phyloP scores from a whole-genome alignment of 768 basidiomycete species.

The Pisolithus marmoratus region DNA sequence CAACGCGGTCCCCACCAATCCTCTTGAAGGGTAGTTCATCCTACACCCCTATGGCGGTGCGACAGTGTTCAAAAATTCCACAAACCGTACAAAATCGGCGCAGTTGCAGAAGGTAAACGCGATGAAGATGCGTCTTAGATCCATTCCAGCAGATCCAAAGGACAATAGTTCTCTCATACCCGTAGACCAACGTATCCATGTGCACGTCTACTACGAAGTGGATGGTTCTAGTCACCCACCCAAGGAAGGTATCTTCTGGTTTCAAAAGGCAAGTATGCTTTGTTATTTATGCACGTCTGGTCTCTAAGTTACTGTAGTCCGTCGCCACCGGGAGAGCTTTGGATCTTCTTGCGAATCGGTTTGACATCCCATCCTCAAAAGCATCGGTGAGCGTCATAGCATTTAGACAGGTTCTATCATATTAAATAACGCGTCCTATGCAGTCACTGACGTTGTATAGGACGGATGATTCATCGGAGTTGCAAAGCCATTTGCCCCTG shows the following conservation, averaged over 20 bases:
- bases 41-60: conserved; percentile 22
- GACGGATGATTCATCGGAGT: conserved; percentile 15
- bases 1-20: conserved; percentile 46
- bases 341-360: conserved; percentile 40
- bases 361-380: conserved; percentile 10
- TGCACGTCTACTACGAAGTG: conserved; percentile 37
- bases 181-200: conserved; percentile 52
- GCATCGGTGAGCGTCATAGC: conserved; percentile 9
- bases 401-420: not conserved
- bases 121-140: conserved; percentile 73
- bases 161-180: conserved; percentile 43
- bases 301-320: conserved; percentile 32
- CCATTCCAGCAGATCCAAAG: conserved; percentile 55
- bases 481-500: conserved; percentile 47
- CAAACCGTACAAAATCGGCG: conserved; percentile 48
- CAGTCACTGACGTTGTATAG: conserved; percentile 41
- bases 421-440: conserved; percentile 22
- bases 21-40: conserved; percentile 45
- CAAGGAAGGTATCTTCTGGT: conserved; percentile 56
- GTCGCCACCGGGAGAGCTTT: conserved; percentile 55
- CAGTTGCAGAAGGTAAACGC: conserved; percentile 54
- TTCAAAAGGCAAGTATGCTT: conserved; percentile 49
- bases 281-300: not conserved
- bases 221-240: conserved; percentile 13
- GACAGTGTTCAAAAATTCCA: conserved; percentile 29